Evolutionary conservation across 805 yeast species (phyloP), one percentile per base, ranked within the genome.

Genomic region (Schizosaccharomyces pombe): DNA sequence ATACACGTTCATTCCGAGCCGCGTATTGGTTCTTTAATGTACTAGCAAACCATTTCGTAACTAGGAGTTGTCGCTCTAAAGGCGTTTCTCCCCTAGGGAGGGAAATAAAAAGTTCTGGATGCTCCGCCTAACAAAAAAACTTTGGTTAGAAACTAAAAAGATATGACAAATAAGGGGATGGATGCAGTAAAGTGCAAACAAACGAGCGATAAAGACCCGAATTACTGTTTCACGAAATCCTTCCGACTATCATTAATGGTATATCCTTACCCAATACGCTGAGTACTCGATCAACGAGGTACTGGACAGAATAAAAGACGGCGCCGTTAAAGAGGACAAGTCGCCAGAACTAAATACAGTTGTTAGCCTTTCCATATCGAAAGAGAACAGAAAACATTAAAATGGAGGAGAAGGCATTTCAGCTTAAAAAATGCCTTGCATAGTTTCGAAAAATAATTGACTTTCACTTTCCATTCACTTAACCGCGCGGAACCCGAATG

Each of bases 21-120:
- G 94, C 83, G 67, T 89, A 91, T 69, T 91, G 97, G 28, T 94
- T 85, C 65, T 89, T 77, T 60, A 91, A 73, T 22, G 96, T 86
- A 28, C 93, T 80, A 55, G 89, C 78, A 61, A 86, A 89, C 95
- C 96, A 86, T 66, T 74, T 79, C 53, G 86, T 76, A 32, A 91
- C 97, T 1, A 83, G 84, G 56, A 89, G 61, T 70, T 82, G 75
- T 58, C 95, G 74, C 65, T 78, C 74, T 59, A 78, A 72, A 31
- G 70, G 67, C 34, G 70, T 68, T 14, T 65, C 62, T 52, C 68
- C 68, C 43, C 64, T 66, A 19, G 70, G 67, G 33, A 96, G 87
- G 37, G 77, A 87, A 55, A 85, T 67, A 55, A 91, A 75, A 58
- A 86, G 72, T 58, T 84, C 89, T 24, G 87, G 86, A 63, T 85